These are phyloP conservation scores for Salix arbutifolia DNA, from an alignment of 345 rosid species.

Conservation along the genomic window DNA sequence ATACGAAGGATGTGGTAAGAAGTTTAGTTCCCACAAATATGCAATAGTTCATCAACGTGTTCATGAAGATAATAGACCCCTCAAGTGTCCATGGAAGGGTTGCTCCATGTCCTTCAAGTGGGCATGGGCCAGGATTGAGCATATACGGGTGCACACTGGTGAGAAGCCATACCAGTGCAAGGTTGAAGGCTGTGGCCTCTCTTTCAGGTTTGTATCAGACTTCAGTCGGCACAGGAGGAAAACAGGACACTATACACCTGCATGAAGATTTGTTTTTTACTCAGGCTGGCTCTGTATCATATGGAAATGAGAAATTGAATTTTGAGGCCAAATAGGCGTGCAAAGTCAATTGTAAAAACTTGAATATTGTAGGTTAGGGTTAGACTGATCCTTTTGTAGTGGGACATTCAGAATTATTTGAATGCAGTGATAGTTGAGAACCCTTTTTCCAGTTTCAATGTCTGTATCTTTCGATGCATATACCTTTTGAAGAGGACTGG, in stretches of 20 bases:
- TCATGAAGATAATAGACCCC: slow-evolving; percentile 84
- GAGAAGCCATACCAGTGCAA: slow-evolving; percentile 87
- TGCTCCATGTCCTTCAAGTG: slow-evolving; percentile 93
- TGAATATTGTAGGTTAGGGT: slow-evolving; percentile 19
- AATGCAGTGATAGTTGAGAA: slow-evolving; percentile 22
- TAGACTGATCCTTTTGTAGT: slow-evolving; percentile 32
- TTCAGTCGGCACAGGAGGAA: slow-evolving; percentile 90
- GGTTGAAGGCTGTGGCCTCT: slow-evolving; percentile 70
- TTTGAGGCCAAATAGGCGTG: slow-evolving; percentile 14
- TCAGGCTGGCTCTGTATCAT: slow-evolving; percentile 14
- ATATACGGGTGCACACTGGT: slow-evolving; percentile 86
- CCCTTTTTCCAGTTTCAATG: background rate
- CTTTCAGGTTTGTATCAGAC: slow-evolving; percentile 95
- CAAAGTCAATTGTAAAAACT: slow-evolving; percentile 20
- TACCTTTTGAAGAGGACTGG: background rate
- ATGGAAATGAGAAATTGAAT: slow-evolving; percentile 13
- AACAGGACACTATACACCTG: slow-evolving; percentile 61
- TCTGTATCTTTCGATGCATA: background rate
- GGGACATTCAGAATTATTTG: slow-evolving; percentile 24
- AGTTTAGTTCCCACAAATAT: slow-evolving; percentile 76
- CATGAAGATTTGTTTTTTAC: slow-evolving; percentile 19
- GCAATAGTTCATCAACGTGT: slow-evolving; percentile 81
- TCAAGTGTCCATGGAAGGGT: slow-evolving; percentile 83
- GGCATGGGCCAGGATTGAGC: slow-evolving; percentile 99
- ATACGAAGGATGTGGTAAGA: slow-evolving; percentile 75